These are phyloP conservation scores for Panaeolus papilionaceus DNA, from an alignment of 768 basidiomycete species.

Conservation along the genomic window DNA sequence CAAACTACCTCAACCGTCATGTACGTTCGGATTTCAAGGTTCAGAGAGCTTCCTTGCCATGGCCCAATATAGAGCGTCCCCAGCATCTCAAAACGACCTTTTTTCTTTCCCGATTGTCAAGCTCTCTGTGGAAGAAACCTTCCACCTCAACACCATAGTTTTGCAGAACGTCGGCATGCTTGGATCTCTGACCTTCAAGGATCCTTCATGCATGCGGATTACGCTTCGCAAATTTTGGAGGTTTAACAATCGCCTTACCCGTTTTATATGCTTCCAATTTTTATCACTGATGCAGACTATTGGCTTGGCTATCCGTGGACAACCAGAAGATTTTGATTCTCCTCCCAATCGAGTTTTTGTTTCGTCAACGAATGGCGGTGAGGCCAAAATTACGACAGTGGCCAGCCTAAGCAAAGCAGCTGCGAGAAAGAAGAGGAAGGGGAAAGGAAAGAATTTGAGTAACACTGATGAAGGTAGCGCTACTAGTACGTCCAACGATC, in stretches of 20 bases:
- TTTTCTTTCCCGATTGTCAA: conserved; percentile 38
- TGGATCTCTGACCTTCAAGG: conserved; percentile 35
- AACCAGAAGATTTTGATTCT: not conserved
- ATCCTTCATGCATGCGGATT: conserved; percentile 29
- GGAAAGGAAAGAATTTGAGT: not conserved
- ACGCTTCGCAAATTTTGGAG: conserved; percentile 23
- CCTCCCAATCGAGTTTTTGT: not conserved
- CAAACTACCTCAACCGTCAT: conserved; percentile 8
- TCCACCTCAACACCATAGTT: conserved; percentile 35
- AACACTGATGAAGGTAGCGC: not conserved
- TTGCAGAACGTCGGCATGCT: conserved; percentile 33
- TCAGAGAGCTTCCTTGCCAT: conserved; percentile 9
- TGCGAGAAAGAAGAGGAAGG: not conserved
- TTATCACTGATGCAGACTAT: not conserved
- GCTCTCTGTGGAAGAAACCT: conserved; percentile 33
- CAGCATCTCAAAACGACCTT: conserved; percentile 29
- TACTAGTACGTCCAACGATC: not conserved
- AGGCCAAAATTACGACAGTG: not conserved
- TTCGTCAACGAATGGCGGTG: not conserved
- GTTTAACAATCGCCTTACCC: not conserved
- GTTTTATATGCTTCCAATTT: not conserved
- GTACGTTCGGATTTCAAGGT: conserved; percentile 16
- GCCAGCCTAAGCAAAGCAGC: not conserved
- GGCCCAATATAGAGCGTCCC: conserved; percentile 27
- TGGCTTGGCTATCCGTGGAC: not conserved